Conservation (phyloP, 2,329 filamentous ascomycete genomes). For the Elsinoe australis region DNA sequence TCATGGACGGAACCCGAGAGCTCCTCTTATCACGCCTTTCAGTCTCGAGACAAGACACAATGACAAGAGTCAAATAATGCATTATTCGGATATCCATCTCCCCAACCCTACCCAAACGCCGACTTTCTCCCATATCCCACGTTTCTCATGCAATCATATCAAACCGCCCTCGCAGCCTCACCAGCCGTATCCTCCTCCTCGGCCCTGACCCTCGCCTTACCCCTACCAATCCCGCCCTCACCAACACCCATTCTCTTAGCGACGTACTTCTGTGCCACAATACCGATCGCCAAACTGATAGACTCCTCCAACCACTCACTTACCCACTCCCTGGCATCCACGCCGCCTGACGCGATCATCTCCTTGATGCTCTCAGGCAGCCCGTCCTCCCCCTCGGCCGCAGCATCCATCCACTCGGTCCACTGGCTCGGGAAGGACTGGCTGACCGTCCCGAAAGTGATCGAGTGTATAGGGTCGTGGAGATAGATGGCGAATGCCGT, state of each 20-base stretch:
- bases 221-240: slow-evolving; percentile 60
- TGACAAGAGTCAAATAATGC: background rate
- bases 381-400: slow-evolving; percentile 42
- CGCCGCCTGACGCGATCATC: slow-evolving; percentile 64
- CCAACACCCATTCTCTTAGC: slow-evolving; percentile 93
- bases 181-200: slow-evolving; percentile 51
- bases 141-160: slow-evolving; percentile 9
- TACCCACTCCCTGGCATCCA: slow-evolving; percentile 94
- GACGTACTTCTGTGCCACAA: slow-evolving; percentile 91
- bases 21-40: background rate
- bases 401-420: slow-evolving; percentile 76
- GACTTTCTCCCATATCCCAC: background rate
- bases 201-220: slow-evolving; percentile 48
- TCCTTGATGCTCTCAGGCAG: slow-evolving; percentile 79
- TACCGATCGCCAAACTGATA: slow-evolving; percentile 66
- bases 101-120: background rate
- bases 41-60: background rate
- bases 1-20: too few relatives aligned
- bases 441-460: slow-evolving; percentile 74
- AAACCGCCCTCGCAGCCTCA: slow-evolving; percentile 51
- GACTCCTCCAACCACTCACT: slow-evolving; percentile 94
- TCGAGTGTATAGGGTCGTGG: slow-evolving; percentile 82
- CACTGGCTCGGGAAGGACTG: slow-evolving; percentile 78
- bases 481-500: slow-evolving; percentile 71
- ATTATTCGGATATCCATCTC: slow-evolving; percentile 9